Evolutionary conservation across 2,329 filamentous ascomycete genomes (phyloP).

Genomic region (Aspergillus sp.): DNA sequence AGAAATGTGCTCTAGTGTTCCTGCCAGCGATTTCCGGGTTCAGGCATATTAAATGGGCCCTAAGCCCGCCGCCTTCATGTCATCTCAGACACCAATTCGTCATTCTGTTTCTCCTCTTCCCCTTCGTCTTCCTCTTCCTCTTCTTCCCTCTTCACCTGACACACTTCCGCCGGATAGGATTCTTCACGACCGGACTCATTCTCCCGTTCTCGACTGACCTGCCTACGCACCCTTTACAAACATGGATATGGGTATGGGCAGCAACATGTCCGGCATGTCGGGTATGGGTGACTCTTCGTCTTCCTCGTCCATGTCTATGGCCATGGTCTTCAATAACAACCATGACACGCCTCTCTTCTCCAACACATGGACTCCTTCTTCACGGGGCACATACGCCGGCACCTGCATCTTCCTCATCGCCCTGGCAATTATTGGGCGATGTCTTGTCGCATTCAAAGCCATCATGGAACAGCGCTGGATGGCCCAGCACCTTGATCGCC

Average conservation of each 20-base stretch:
- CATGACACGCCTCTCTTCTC: constrained; percentile 60
- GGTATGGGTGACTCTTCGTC: constrained; percentile 21
- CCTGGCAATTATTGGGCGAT: constrained; percentile 62
- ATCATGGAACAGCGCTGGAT: constrained; percentile 57
- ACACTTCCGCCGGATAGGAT: neutral
- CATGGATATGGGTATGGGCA: constrained; percentile 12
- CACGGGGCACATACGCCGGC: constrained; percentile 65
- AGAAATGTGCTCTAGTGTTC: constrained; percentile 13
- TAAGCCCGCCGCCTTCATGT: neutral
- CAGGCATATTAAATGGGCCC: neutral
- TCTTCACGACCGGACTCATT: neutral
- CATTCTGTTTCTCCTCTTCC: constrained; percentile 4
- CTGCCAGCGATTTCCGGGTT: constrained; percentile 1
- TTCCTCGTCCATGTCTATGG: constrained; percentile 20
- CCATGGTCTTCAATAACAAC: constrained; percentile 46
- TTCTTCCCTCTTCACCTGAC: neutral
- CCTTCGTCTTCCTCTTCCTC: neutral
- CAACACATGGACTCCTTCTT: constrained; percentile 62
- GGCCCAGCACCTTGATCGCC: constrained; percentile 61
- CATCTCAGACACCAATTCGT: neutral
- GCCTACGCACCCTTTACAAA: neutral
- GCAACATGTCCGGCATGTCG: constrained; percentile 16
- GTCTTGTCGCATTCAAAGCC: constrained; percentile 61
- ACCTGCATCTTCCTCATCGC: constrained; percentile 87
- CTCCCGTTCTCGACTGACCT: neutral